Evolutionary conservation across 225 moss, liverwort and hornwort species (phyloP), one percentile per base, ranked within the genome.

Genomic region (Sphagnum tenellum): DNA sequence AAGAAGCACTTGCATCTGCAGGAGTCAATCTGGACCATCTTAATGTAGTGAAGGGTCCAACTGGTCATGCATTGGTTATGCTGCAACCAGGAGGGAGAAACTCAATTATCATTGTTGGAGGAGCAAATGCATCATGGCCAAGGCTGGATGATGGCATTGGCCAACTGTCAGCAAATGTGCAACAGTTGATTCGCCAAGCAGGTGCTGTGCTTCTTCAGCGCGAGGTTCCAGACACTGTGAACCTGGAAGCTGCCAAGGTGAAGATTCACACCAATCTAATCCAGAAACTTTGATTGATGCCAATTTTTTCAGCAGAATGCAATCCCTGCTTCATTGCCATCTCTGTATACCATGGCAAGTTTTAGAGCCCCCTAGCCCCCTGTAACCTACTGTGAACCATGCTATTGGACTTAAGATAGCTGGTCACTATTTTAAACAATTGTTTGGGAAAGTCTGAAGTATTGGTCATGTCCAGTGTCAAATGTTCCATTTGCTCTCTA

Each of bases 121-220:
- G 87, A 74, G 87, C 81, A 65, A 87, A 87, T 78, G 76, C 67
- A 7, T 66, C 81, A 44, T 87, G 84, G 87, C 76, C 83, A 52
- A 69, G 67, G 2, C 61, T 73, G 64, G 77, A 83, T 54, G 83
- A 73, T 71, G 86, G 83, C 49, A 71, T 44, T 47, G 70, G 78
- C 63, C 76, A 72, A 29, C 72, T 83, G 47, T 66, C 77, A 47
- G 65, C 55, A 12, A 56, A 47, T 50, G 72, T 67, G 45, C 83
- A 84, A 68, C 69, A 73, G 63, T 51, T 87, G 70, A 87, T 87
- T 57, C 71, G 72, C 55, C 73, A 66, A 64, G 83, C 87, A 9
- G 84, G 87, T 65, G 87, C 84, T 44, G 70, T 87, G 69, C 83
- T 87, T 67, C 78, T 87, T 72, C 86, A 87, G 75, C 83, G 86